These are phyloP conservation scores for Lachnellula cervina DNA, from an alignment of 2,329 filamentous ascomycete species.

Conservation along the genomic window DNA sequence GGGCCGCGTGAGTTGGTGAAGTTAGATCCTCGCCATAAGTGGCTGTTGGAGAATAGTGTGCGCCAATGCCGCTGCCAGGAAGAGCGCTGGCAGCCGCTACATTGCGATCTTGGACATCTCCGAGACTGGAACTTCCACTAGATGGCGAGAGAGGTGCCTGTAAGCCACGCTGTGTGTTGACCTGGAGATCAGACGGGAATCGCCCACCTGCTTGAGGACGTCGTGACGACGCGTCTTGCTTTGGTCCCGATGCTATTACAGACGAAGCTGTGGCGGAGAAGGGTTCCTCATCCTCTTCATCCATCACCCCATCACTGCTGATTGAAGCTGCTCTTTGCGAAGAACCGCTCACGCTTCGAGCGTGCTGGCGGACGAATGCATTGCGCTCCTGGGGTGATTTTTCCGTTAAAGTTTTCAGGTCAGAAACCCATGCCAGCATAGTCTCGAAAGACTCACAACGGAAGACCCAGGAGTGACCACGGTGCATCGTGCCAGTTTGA, in stretches of 20 bases:
- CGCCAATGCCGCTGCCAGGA: conserved; percentile 21
- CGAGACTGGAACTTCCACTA: conserved; percentile 68
- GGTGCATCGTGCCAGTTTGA: conserved; percentile 88
- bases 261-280: conserved; percentile 55
- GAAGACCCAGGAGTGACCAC: conserved; percentile 70
- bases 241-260: conserved; percentile 43
- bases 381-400: conserved; percentile 83
- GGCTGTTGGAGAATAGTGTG: conserved; percentile 15
- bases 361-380: conserved; percentile 79
- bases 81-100: conserved; percentile 45
- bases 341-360: conserved; percentile 68
- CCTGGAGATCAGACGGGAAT: conserved; percentile 90
- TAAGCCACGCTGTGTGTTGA: conserved; percentile 73
- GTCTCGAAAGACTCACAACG: conserved; percentile 75
- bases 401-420: conserved; percentile 85
- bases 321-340: conserved; percentile 55
- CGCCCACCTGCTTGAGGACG: conserved; percentile 89
- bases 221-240: conserved; percentile 49
- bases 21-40: conserved; percentile 31
- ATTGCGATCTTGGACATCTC: conserved; percentile 48
- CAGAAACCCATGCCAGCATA: conserved; percentile 84
- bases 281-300: conserved; percentile 67
- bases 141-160: conserved; percentile 73
- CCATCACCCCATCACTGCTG: conserved; percentile 72
- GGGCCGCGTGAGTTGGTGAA: conserved; percentile 45